Percentiles rank a stretch among this genome's conserved stretches.
Conservation (phyloP, 2,329 filamentous ascomycete species). For the Epichloe glyceriae region DNA sequence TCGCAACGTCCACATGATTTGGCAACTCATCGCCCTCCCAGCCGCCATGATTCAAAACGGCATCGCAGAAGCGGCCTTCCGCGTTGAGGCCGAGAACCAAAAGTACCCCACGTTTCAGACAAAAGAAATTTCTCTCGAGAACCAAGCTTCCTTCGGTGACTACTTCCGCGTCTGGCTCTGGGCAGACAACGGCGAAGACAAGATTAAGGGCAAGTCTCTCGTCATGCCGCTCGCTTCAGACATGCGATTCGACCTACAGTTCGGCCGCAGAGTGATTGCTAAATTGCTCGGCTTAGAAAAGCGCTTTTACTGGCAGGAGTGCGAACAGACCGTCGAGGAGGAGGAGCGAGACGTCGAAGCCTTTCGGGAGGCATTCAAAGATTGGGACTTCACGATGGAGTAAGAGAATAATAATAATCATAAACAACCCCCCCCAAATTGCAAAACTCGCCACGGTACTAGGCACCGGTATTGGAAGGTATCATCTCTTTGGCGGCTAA, state of each 20-base stretch:
- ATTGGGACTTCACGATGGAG: slow-evolving; percentile 66
- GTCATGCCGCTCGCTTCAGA: slow-evolving; percentile 60
- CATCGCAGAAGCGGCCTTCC: slow-evolving; percentile 78
- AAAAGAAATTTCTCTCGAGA: slow-evolving; percentile 35
- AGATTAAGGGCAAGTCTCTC: slow-evolving; percentile 49
- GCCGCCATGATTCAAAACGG: slow-evolving; percentile 54
- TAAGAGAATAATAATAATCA: slow-evolving; percentile 1
- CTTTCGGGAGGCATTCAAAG: slow-evolving; percentile 72
- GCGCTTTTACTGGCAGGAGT: slow-evolving; percentile 75
- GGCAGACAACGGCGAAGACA: slow-evolving; percentile 42
- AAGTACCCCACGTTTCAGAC: slow-evolving; percentile 38
- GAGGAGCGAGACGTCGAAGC: slow-evolving; percentile 65
- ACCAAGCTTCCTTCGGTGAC: slow-evolving; percentile 39
- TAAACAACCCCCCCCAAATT: too few relatives aligned
- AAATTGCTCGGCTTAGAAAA: slow-evolving; percentile 73
- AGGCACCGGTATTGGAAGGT: too few relatives aligned
- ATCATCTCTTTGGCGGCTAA: too few relatives aligned
- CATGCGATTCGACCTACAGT: slow-evolving; percentile 79
- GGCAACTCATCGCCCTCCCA: slow-evolving; percentile 79
- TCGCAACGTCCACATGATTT: slow-evolving; percentile 76
- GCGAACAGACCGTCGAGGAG: slow-evolving; percentile 61
- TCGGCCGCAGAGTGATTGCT: slow-evolving; percentile 74
- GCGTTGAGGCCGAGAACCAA: slow-evolving; percentile 71
- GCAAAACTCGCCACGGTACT: too few relatives aligned
- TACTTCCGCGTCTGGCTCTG: slow-evolving; percentile 80